Evolutionary conservation across 805 yeast species (phyloP).

Genomic region (Lipomyces oligophaga): DNA sequence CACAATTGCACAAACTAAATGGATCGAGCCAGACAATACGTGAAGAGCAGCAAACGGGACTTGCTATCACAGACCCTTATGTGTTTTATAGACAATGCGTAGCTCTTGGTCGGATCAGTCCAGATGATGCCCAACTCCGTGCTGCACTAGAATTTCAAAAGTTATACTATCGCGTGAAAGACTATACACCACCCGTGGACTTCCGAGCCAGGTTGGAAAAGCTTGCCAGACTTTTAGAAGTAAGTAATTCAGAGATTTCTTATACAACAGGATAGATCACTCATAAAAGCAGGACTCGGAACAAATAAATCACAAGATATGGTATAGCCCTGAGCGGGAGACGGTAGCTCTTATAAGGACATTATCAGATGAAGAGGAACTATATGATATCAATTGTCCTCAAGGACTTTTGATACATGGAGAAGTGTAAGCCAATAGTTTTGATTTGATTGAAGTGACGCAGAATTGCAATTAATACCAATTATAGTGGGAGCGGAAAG

Average conservation of each 20-base stretch:
- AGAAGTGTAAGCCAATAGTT: constrained; percentile 28
- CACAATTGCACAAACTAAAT: too few relatives aligned
- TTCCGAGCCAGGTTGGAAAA: constrained; percentile 43
- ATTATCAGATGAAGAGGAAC: constrained; percentile 59
- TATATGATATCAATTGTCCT: constrained; percentile 53
- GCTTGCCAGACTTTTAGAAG: constrained; percentile 34
- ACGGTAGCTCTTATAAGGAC: constrained; percentile 45
- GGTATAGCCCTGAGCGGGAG: constrained; percentile 18
- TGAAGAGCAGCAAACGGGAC: too few relatives aligned
- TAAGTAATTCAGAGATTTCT: constrained; percentile 37
- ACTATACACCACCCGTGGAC: constrained; percentile 55
- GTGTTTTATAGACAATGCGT: constrained; percentile 53
- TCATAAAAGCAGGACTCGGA: background rate
- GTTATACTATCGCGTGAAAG: constrained; percentile 53
- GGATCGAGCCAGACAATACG: too few relatives aligned
- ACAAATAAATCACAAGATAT: constrained; percentile 5
- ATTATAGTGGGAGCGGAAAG: constrained; percentile 58
- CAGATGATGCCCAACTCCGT: constrained; percentile 59
- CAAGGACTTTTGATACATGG: constrained; percentile 57
- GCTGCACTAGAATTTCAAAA: constrained; percentile 61
- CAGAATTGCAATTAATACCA: background rate
- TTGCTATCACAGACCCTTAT: constrained; percentile 61
- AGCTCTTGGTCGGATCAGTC: constrained; percentile 47
- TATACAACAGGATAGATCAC: background rate
- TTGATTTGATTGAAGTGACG: too few relatives aligned